These are phyloP conservation scores for Aurifilum marmelostoma DNA, from an alignment of 2,329 filamentous ascomycete genomes.

Conservation along the genomic window DNA sequence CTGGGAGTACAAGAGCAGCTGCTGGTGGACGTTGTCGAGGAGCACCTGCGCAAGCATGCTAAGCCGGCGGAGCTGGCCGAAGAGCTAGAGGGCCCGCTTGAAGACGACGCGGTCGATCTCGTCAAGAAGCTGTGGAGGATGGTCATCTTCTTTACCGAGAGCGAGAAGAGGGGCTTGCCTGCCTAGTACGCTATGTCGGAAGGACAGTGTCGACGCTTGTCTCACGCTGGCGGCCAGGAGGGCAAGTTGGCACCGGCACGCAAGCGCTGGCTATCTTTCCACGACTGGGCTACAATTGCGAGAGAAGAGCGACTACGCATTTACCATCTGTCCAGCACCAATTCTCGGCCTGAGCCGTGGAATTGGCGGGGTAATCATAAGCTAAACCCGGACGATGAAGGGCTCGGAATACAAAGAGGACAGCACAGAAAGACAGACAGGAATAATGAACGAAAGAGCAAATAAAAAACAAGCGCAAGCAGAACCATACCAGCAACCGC, in stretches of 20 bases:
- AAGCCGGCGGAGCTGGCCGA: slow-evolving; percentile 80
- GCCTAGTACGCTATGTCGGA: slow-evolving; percentile 49
- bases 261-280: too few species aligned
- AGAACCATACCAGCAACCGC: neutral
- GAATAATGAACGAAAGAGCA: neutral
- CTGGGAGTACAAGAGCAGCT: slow-evolving; percentile 96
- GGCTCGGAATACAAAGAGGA: neutral
- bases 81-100: slow-evolving; percentile 84
- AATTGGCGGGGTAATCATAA: too few species aligned
- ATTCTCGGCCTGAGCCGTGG: too few species aligned
- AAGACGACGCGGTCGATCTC: slow-evolving; percentile 91
- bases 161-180: slow-evolving; percentile 85
- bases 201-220: slow-evolving; percentile 6
- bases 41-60: slow-evolving; percentile 76
- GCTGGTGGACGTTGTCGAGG: slow-evolving; percentile 88
- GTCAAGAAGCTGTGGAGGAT: slow-evolving; percentile 98
- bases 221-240: slow-evolving; percentile 2
- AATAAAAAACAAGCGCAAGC: neutral
- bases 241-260: too few species aligned
- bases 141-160: slow-evolving; percentile 97
- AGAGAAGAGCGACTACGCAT: too few species aligned
- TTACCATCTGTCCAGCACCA: too few species aligned
- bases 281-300: too few species aligned
- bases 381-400: neutral
- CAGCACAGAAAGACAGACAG: neutral